Evolutionary conservation across 2,329 filamentous ascomycete genomes (phyloP).

Genomic region (Ophiostoma novo-ulmi): DNA sequence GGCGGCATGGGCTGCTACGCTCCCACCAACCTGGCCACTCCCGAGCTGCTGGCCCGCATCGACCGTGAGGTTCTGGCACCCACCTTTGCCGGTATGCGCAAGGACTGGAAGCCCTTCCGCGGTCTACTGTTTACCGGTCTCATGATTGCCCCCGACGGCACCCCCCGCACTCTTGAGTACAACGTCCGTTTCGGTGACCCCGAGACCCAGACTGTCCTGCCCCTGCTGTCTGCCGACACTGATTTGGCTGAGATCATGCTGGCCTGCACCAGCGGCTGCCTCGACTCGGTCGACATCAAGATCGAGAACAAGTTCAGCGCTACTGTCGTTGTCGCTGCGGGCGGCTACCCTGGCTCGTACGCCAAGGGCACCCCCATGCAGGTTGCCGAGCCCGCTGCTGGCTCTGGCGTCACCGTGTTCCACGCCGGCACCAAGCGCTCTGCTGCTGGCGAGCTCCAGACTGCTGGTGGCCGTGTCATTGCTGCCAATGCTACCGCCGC

Average conservation of each 20-base stretch:
- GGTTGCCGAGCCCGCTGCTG: conserved; percentile 42
- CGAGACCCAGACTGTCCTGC: conserved; percentile 81
- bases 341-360: conserved; percentile 84
- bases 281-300: conserved; percentile 64
- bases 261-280: conserved; percentile 70
- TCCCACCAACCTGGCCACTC: conserved; percentile 73
- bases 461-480: conserved; percentile 85
- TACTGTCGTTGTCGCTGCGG: conserved; percentile 89
- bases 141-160: conserved; percentile 77
- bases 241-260: conserved; percentile 87
- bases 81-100: conserved; percentile 81
- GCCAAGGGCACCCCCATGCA: conserved; percentile 65
- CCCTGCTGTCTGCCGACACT: conserved; percentile 68
- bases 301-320: conserved; percentile 69
- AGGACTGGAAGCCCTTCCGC: conserved; percentile 67
- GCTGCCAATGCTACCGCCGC: conserved; percentile 73
- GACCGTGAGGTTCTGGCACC: conserved; percentile 81
- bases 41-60: conserved; percentile 69
- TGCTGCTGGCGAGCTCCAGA: conserved; percentile 59
- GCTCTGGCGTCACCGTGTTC: conserved; percentile 68
- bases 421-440: conserved; percentile 79
- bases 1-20: conserved; percentile 98
- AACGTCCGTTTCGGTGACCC: conserved; percentile 91
- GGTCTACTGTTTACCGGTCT: conserved; percentile 84
- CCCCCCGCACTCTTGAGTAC: conserved; percentile 79